These are phyloP conservation scores for Penicillium parvum DNA, from an alignment of 495 filamentous ascomycete species.

Conservation along the genomic window DNA sequence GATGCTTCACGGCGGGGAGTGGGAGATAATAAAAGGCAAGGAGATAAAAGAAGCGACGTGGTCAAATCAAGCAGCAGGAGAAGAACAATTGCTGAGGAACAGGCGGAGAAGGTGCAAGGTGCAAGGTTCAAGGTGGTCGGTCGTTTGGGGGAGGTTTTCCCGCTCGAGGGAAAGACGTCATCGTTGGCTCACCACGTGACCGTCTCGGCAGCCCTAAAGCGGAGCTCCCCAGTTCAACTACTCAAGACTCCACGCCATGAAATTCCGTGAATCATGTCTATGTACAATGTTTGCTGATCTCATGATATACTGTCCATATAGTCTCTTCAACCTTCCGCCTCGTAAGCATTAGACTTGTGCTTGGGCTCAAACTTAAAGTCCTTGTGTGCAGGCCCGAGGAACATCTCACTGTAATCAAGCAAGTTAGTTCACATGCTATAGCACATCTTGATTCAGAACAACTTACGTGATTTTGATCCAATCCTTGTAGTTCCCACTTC, in stretches of 20 bases:
- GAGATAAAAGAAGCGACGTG: slow-evolving; percentile 4
- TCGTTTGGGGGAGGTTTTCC: slow-evolving; percentile 26
- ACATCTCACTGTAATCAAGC: slow-evolving; percentile 75
- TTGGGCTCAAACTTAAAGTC: slow-evolving; percentile 97
- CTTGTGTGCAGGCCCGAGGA: slow-evolving; percentile 82
- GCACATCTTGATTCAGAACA: neutral
- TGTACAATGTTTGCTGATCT: slow-evolving; percentile 2
- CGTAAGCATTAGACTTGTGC: slow-evolving; percentile 88
- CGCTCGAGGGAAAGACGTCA: slow-evolving; percentile 35
- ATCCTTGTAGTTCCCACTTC: slow-evolving; percentile 85
- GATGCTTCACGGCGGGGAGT: neutral
- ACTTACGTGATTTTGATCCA: slow-evolving; percentile 98
- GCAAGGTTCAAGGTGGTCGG: slow-evolving; percentile 33
- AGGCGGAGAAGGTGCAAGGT: neutral
- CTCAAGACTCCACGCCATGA: too few species aligned
- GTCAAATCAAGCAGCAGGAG: slow-evolving; percentile 5
- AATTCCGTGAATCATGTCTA: slow-evolving; percentile 5
- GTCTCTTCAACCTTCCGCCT: slow-evolving; percentile 52
- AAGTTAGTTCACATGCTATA: slow-evolving; percentile 10
- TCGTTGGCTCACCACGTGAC: slow-evolving; percentile 26
- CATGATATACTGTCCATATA: neutral
- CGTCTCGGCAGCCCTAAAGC: neutral
- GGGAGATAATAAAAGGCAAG: neutral
- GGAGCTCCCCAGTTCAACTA: slow-evolving; percentile 6
- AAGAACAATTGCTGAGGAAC: slow-evolving; percentile 13